A percentile compares a stretch with the other conserved stretches of the same genome.
Conservation (phyloP, 768 basidiomycete genomes). For the Auricularia auricula-judae region DNA sequence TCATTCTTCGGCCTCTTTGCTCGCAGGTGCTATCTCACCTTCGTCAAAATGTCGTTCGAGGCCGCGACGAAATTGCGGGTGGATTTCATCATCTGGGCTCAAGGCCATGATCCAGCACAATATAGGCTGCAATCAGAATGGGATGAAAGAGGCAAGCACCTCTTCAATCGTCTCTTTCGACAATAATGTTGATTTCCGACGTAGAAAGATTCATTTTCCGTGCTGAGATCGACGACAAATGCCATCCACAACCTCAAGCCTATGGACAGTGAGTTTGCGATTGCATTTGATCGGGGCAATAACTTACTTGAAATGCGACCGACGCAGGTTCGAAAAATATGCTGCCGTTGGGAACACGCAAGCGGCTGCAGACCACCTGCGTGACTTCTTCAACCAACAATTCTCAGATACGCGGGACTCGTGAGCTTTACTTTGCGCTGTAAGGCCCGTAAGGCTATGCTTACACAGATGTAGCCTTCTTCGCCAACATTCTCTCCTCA, state of each 20-base stretch:
- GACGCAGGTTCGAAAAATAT: conserved; percentile 53
- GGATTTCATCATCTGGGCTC: conserved; percentile 58
- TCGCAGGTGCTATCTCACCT: conserved; percentile 65
- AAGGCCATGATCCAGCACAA: conserved; percentile 34
- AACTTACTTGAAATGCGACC: too few species aligned
- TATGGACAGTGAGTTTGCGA: conserved; percentile 26
- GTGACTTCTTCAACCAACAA: conserved; percentile 75
- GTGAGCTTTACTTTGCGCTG: conserved; percentile 30
- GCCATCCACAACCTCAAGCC: conserved; percentile 50
- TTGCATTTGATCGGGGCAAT: too few species aligned
- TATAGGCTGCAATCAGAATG: conserved; percentile 30
- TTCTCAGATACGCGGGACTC: conserved; percentile 75
- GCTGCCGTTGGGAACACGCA: conserved; percentile 58
- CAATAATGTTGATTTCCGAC: background rate
- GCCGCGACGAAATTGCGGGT: conserved; percentile 55
- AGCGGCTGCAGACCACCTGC: conserved; percentile 55
- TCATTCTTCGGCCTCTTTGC: conserved; percentile 77
- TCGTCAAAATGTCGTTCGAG: conserved; percentile 63
- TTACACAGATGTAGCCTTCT: conserved; percentile 37
- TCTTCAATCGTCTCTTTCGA: background rate
- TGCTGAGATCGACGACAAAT: conserved; percentile 52
- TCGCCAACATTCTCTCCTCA: conserved; percentile 70
- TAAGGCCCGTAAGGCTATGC: background rate
- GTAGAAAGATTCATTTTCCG: conserved; percentile 47
- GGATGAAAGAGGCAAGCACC: conserved; percentile 18